Evolutionary conservation across 1,284 basidiomycete species (phyloP), one percentile per base, ranked within the genome.

Genomic region (Ganoderma sinense): DNA sequence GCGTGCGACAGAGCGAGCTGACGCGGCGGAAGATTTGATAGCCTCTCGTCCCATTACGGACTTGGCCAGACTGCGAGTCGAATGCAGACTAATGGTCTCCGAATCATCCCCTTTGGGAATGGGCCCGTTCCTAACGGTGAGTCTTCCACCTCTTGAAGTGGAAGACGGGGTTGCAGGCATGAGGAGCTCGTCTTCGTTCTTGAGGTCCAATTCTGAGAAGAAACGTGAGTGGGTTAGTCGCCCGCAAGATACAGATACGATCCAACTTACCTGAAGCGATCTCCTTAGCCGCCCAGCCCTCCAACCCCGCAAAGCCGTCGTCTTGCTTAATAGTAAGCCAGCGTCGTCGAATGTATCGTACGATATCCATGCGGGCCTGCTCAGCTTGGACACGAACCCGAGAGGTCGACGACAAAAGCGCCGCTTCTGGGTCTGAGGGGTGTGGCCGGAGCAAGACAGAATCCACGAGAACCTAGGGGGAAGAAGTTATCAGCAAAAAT

Each of bases 241-340:
- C 20, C 60, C 62, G 29, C 36, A 20, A 41, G n/a, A 11, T 14
- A 39, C 10, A 20, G 39, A 39, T 10, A 36, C n/a, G 65, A 63
- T 26, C 26, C 62, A 14, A 83, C 91, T 69, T 73, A 96, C 95
- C 90, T 78, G 94, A 89, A 41, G 90, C 89, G 59, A 98, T 94
- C 77, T 98, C 97, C 78, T 96, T 93, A 67, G 97, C 80, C 0
- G 93, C 90, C 95, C 96, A 97, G 7, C 87, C 86, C 62, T 97
- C 94, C 26, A 98, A 83, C 5, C 82, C 80, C 60, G 94, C 89
- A 76, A 98, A 97, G 0, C 94, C 95, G n/a, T 89, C 88, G 56
- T 91, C 89, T 66, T 92, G 88, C 20, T 93, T 87, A 43, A 97
- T 88, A n/a, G 84, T 86, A 67, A 93, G 80, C 95, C 95, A 97